phyloP scores from a whole-genome alignment of 2,329 filamentous ascomycete genomes.

The Xylaria sp. region DNA sequence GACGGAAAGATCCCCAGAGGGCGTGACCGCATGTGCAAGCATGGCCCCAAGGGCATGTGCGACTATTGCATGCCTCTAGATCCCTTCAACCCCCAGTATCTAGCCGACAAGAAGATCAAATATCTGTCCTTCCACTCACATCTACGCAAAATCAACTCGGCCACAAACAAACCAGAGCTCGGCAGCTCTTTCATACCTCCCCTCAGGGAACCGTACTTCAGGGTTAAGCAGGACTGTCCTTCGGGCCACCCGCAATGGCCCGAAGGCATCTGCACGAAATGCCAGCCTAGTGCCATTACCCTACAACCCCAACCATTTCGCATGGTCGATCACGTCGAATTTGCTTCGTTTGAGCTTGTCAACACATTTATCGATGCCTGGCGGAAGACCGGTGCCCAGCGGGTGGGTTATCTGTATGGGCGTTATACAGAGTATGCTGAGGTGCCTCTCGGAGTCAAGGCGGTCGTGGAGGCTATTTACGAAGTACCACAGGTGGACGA shows the following conservation, averaged over 20 bases:
- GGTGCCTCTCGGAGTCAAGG: slow-evolving; percentile 93
- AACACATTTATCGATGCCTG: slow-evolving; percentile 93
- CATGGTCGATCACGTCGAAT: slow-evolving; percentile 99
- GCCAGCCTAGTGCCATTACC: slow-evolving; percentile 96
- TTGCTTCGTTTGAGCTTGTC: slow-evolving; percentile 84
- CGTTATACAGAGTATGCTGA: slow-evolving; percentile 90
- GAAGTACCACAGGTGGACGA: slow-evolving; percentile 94
- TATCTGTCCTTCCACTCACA: slow-evolving; percentile 97
- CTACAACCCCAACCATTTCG: slow-evolving; percentile 93
- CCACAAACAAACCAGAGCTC: slow-evolving; percentile 94
- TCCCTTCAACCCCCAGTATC: slow-evolving; percentile 88
- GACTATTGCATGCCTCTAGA: slow-evolving; percentile 98
- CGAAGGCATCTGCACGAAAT: slow-evolving; percentile 97
- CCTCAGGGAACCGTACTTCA: slow-evolving; percentile 90
- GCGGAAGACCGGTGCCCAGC: slow-evolving; percentile 85
- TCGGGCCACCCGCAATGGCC: slow-evolving; percentile 94
- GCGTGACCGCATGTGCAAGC: slow-evolving; percentile 76
- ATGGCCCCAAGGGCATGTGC: slow-evolving; percentile 98
- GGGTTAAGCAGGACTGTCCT: slow-evolving; percentile 88
- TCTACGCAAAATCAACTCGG: slow-evolving; percentile 92
- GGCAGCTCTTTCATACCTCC: slow-evolving; percentile 97
- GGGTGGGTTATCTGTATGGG: slow-evolving; percentile 91
- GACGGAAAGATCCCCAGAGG: slow-evolving; percentile 72
- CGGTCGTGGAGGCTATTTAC: slow-evolving; percentile 96
- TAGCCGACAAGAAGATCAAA: slow-evolving; percentile 98